These are phyloP conservation scores for Cryphonectria naterciae DNA, from an alignment of 2,329 filamentous ascomycete species.

Conservation along the genomic window DNA sequence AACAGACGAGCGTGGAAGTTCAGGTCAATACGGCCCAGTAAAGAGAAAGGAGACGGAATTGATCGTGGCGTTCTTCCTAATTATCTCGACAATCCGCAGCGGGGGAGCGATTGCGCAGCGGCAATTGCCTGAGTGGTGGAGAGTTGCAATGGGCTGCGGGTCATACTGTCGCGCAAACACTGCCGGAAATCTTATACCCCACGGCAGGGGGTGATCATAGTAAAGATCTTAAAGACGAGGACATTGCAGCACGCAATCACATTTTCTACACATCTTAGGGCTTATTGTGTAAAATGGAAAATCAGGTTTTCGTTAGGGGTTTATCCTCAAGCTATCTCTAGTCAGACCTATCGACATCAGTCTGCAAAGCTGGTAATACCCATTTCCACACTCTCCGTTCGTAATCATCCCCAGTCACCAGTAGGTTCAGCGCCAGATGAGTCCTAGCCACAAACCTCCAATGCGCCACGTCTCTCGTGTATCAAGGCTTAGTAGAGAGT, in stretches of 20 bases:
- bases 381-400: background rate
- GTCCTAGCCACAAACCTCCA: background rate
- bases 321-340: background rate
- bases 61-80: background rate
- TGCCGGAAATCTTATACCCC: background rate
- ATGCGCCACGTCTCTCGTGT: background rate
- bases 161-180: background rate
- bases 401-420: background rate
- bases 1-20: background rate
- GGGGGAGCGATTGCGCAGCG: conserved; percentile 5
- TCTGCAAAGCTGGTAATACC: background rate
- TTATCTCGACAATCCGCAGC: background rate
- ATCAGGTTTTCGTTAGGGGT: background rate
- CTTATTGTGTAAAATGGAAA: background rate
- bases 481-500: background rate
- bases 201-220: background rate
- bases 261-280: background rate
- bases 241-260: background rate
- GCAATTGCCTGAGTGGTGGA: background rate
- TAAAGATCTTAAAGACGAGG: background rate
- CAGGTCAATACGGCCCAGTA: background rate
- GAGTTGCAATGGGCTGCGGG: background rate
- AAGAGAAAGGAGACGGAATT: background rate
- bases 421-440: background rate
- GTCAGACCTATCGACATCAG: background rate